phyloP scores from a whole-genome alignment of 177 flowering plant genomes.

The Vitis hybrid region DNA sequence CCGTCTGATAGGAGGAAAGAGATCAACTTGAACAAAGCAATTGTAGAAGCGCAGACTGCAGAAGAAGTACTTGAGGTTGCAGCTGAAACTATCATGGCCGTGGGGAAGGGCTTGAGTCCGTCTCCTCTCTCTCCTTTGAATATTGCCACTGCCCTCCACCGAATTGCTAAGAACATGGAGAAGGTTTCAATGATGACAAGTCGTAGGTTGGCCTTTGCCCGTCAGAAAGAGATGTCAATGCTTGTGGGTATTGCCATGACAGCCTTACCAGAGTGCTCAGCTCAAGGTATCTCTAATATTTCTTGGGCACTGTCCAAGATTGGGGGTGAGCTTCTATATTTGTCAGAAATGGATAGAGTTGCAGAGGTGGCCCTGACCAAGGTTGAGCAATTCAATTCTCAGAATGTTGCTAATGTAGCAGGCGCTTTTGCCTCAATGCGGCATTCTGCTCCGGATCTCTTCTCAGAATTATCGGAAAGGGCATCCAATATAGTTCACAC shows the following conservation, averaged over 20 bases:
- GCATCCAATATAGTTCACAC: slow-evolving; percentile 66
- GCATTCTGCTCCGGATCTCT: slow-evolving; percentile 85
- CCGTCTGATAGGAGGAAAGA: slow-evolving; percentile 82
- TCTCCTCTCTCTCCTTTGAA: slow-evolving; percentile 91
- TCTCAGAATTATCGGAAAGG: slow-evolving; percentile 62
- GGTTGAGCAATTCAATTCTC: slow-evolving; percentile 83
- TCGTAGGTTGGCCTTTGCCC: slow-evolving; percentile 79
- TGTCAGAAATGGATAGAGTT: slow-evolving; percentile 96
- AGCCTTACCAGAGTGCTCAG: slow-evolving; percentile 84
- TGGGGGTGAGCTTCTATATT: slow-evolving; percentile 87
- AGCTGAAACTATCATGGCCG: slow-evolving; percentile 68
- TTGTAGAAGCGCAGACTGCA: slow-evolving; percentile 81
- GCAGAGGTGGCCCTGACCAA: slow-evolving; percentile 86
- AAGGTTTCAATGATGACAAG: slow-evolving; percentile 68
- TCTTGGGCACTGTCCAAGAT: slow-evolving; percentile 97
- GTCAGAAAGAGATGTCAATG: slow-evolving; percentile 90
- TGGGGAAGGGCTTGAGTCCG: slow-evolving; percentile 88
- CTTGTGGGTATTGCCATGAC: slow-evolving; percentile 88
- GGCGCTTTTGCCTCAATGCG: slow-evolving; percentile 97
- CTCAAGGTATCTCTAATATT: slow-evolving; percentile 90
- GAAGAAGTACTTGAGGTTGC: slow-evolving; percentile 81
- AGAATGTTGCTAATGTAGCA: slow-evolving; percentile 91
- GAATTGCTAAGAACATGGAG: slow-evolving; percentile 98
- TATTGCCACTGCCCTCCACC: slow-evolving; percentile 87
- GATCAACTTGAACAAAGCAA: slow-evolving; percentile 62